Evolutionary conservation across 148 eudicot species (phyloP), one percentile per base, ranked within the genome.

Genomic region (Pharnaceum exiguum): DNA sequence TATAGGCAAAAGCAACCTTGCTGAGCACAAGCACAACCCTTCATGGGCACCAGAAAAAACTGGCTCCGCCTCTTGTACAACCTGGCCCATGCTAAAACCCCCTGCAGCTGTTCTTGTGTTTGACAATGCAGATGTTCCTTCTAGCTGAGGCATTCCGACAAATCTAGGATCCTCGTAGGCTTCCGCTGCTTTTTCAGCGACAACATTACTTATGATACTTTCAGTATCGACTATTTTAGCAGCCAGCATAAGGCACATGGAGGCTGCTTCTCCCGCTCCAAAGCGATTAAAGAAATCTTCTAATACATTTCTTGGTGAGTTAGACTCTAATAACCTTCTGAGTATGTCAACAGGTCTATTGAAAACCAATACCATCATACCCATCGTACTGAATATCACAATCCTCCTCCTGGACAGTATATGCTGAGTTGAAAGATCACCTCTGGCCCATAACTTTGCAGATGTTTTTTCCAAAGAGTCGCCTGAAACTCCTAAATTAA

Each of bases 61-160:
- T 56, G 96, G 99, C 69, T 89, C 96, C 25, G 96, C 99, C 69
- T 89, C 96, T 66, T 93, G 96, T 65, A 93, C 95, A 52, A 93
- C 99, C 69, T 93, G 99, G 17, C 99, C 99, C 99, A 88, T 93
- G 74, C 96, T 88, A 80, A 91, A 87, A 26, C 98, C 96, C 47
- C 90, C 94, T 56, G 89, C 79, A 65, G 82, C 77, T 49, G 90
- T 77, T 74, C 94, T 82, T 25, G 86, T 78, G 70, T 73, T 83
- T 23, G 95, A 75, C 53, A 93, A 75, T 24, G 87, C 95, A 72
- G 79, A 83, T 57, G 71, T 78, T 67, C 95, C 99, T 74, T 93
- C 99, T 38, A 89, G 86, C 50, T 93, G 95, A 25, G 99, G 99
- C 56, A 89, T 57, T 65, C 99, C 96, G 55, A 93, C 99, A 68